These are phyloP conservation scores for Aspergillus kassunensis DNA, from an alignment of 495 filamentous ascomycete genomes.

Conservation along the genomic window DNA sequence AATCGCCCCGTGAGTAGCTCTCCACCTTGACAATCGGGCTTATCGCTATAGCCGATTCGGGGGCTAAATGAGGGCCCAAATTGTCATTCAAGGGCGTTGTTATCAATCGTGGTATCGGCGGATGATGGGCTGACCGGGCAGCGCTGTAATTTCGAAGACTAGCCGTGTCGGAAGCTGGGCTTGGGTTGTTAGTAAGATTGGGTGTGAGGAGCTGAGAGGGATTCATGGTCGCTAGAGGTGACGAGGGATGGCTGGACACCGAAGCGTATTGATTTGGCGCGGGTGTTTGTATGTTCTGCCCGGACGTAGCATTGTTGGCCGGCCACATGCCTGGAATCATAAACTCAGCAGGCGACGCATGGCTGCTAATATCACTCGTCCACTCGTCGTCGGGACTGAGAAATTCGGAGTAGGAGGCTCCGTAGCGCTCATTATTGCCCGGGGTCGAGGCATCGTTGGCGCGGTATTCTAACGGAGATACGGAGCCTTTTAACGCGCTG, in stretches of 20 bases:
- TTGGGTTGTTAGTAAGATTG: conserved; percentile 17
- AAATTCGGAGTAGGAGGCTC: conserved; percentile 18
- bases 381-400: conserved; percentile 20
- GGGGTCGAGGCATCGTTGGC: conserved; percentile 1
- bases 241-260: conserved; percentile 4
- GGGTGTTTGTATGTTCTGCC: background rate
- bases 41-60: conserved; percentile 28
- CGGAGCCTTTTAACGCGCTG: conserved; percentile 10
- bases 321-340: conserved; percentile 11
- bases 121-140: conserved; percentile 3
- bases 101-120: conserved; percentile 18
- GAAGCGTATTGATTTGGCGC: background rate
- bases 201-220: conserved; percentile 22
- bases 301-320: conserved; percentile 1
- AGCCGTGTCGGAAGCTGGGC: conserved; percentile 13
- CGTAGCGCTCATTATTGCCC: conserved; percentile 7
- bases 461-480: conserved; percentile 9
- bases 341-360: conserved; percentile 19
- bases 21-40: conserved; percentile 48
- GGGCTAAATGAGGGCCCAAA: conserved; percentile 10
- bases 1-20: conserved; percentile 46
- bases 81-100: conserved; percentile 21
- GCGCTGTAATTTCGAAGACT: conserved; percentile 2
- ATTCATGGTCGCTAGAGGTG: conserved; percentile 14
- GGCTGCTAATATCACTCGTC: conserved; percentile 19